phyloP scores from a whole-genome alignment of 2,329 filamentous ascomycete species.

The Seiridium cupressi region DNA sequence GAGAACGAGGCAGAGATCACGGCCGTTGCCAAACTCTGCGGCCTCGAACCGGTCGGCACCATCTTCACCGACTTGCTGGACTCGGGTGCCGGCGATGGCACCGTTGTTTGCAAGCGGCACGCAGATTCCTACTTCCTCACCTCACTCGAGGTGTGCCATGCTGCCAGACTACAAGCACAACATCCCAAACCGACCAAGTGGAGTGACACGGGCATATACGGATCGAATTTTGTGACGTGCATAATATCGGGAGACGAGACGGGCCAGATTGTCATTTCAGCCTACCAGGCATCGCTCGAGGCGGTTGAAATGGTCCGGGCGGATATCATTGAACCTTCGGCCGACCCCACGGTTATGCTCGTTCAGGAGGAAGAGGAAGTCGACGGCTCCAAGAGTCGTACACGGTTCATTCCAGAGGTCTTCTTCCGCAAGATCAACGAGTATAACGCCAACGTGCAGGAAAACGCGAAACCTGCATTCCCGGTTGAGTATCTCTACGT shows the following conservation, averaged over 20 bases:
- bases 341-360: slow-evolving; percentile 90
- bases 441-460: slow-evolving; percentile 92
- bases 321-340: slow-evolving; percentile 91
- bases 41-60: slow-evolving; percentile 83
- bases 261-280: slow-evolving; percentile 82
- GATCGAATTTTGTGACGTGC: slow-evolving; percentile 96
- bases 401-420: slow-evolving; percentile 93
- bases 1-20: slow-evolving; percentile 80
- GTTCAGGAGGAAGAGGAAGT: slow-evolving; percentile 91
- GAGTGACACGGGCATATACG: slow-evolving; percentile 92
- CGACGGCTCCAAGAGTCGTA: slow-evolving; percentile 63
- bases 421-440: slow-evolving; percentile 96
- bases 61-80: slow-evolving; percentile 94
- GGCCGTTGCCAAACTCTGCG: slow-evolving; percentile 76
- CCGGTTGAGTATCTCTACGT: slow-evolving; percentile 96
- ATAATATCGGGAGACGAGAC: slow-evolving; percentile 90
- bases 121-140: slow-evolving; percentile 93
- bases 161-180: slow-evolving; percentile 81
- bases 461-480: slow-evolving; percentile 95
- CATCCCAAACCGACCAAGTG: slow-evolving; percentile 91
- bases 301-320: slow-evolving; percentile 96
- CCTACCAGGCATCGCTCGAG: slow-evolving; percentile 93
- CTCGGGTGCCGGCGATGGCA: slow-evolving; percentile 76
- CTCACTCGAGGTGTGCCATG: slow-evolving; percentile 88
- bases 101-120: slow-evolving; percentile 91